A percentile compares a stretch with the other conserved stretches of the same genome.
Conservation (phyloP, 2,329 filamentous ascomycete genomes). For the Beauveria rudraprayagi region DNA sequence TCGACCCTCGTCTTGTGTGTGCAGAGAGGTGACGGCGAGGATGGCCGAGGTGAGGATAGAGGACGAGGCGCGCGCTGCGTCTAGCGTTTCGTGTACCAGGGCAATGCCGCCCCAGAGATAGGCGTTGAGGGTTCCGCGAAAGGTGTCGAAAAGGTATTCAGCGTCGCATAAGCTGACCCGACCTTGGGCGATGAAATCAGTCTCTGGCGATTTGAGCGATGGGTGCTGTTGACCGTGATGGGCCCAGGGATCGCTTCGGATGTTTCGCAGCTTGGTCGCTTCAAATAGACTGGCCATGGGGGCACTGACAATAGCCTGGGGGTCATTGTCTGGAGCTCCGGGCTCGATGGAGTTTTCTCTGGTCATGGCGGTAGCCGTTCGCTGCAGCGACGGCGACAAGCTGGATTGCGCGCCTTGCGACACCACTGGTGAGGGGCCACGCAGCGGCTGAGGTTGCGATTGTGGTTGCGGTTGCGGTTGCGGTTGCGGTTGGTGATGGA, state of each 20-base stretch:
- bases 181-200: slow-evolving; percentile 24
- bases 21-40: slow-evolving; percentile 25
- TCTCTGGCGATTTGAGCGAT: slow-evolving; percentile 12
- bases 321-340: slow-evolving; percentile 14
- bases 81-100: slow-evolving; percentile 21
- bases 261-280: slow-evolving; percentile 25
- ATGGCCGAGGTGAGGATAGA: slow-evolving; percentile 23
- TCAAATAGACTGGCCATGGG: slow-evolving; percentile 27
- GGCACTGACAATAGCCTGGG: slow-evolving; percentile 23
- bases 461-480: background rate
- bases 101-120: slow-evolving; percentile 27
- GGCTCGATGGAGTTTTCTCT: slow-evolving; percentile 24
- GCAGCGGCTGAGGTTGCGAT: background rate
- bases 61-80: slow-evolving; percentile 22
- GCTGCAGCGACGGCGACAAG: slow-evolving; percentile 15
- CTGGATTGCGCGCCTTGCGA: background rate
- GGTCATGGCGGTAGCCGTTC: slow-evolving; percentile 23
- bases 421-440: background rate
- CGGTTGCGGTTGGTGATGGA: background rate
- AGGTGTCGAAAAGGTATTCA: slow-evolving; percentile 21
- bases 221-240: slow-evolving; percentile 9
- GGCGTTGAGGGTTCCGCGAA: slow-evolving; percentile 22
- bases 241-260: slow-evolving; percentile 23
- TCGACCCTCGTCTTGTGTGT: slow-evolving; percentile 27
- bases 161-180: slow-evolving; percentile 20